Conservation (phyloP, 768 basidiomycete species). For the Agaricus sinodeliciosus region DNA sequence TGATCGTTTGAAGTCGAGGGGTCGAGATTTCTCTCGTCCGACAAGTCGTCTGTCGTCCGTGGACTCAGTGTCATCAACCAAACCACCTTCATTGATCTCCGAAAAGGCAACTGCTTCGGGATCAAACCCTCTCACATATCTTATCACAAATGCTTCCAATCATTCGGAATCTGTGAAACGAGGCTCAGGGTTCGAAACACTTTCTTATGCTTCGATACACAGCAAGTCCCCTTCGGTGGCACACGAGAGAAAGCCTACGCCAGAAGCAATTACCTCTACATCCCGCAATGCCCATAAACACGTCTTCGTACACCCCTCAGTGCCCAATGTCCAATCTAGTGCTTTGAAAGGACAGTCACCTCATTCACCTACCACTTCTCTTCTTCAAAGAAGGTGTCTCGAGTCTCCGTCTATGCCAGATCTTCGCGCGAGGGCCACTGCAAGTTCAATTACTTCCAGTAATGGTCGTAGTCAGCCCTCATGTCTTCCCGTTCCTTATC, state of each 20-base stretch:
- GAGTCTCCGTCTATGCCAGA: conserved; percentile 7
- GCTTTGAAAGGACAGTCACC: no score
- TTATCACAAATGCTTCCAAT: background rate
- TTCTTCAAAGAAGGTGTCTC: background rate
- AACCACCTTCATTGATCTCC: background rate
- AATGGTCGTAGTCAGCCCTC: background rate
- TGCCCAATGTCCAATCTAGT: no score
- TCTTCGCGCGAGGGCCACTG: background rate
- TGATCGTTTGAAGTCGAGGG: background rate
- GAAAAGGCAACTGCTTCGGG: background rate
- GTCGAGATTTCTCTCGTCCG: background rate
- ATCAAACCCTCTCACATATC: background rate
- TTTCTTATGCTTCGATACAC: no score
- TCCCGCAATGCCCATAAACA: background rate
- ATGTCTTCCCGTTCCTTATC: background rate
- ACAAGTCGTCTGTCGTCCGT: background rate
- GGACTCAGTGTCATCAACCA: background rate
- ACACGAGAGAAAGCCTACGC: background rate
- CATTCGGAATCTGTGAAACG: no score
- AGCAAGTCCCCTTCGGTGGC: no score
- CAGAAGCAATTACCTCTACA: background rate
- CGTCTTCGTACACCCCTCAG: no score
- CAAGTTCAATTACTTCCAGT: background rate
- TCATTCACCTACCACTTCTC: no score
- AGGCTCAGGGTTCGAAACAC: no score